Evolutionary conservation across 2,329 filamentous ascomycete species (phyloP), one percentile per base, ranked within the genome.

Genomic region (Teratosphaeria epicoccoides): DNA sequence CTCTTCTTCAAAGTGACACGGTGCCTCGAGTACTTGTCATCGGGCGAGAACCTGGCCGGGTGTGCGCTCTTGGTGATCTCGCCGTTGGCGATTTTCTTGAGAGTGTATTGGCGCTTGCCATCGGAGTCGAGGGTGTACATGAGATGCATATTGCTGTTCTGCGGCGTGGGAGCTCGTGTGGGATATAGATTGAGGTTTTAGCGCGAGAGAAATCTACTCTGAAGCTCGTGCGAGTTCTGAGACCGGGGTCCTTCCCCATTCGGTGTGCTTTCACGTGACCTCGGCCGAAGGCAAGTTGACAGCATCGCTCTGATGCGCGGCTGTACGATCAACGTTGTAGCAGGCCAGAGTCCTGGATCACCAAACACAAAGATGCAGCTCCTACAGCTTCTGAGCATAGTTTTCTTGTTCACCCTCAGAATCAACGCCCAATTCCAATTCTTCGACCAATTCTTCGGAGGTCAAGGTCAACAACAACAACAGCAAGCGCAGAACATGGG

Each of bases 11-110:
- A 79, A 20, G 89, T 94, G 47, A 97, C 89, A 63, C 93, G 83
- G 75, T 97, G 91, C 79, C 81, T 77, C 66, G 89, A 95, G 80
- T 94, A 97, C 79, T 96, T 95, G 79, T 98, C 93, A 74, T 98
- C 93, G 58, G 93, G 93, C 46, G 88, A 95, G 78, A 97, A 98
- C 62, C 93, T 81, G 43, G 93, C 93, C 46, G 93, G 91, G 75
- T 97, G 91, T 52, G 93, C 93, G 50, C 87, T 93, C 79, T 95
- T 95, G 70, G 91, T 95, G 66, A 96, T 88, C 68, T 89, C 82
- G 67, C 86, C 85, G 63, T 83, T 78, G 55, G 76, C 63, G 61
- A 94, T 81, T 77, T 97, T 96, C 76, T 96, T 91, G 60, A 97
- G 82, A 46, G 93, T 97, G 80, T 97, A 98, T 65, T 85, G 75